Evolutionary conservation across 371 early-diverging fungal genomes (phyloP).

Genomic region (Fennellomyces sp.): DNA sequence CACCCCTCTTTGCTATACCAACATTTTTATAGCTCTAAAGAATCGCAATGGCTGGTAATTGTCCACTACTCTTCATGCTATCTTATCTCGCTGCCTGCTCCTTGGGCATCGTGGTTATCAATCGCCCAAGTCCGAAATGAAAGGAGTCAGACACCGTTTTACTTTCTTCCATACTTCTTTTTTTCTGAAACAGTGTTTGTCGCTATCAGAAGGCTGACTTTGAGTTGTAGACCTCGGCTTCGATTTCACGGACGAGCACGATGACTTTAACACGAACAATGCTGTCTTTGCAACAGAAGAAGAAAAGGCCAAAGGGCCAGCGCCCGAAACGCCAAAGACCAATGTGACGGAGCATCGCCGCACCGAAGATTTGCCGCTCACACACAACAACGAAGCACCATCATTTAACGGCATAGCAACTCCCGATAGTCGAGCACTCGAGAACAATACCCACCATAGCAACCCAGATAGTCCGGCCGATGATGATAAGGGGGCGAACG

Average conservation of each 20-base stretch:
- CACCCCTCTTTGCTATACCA: constrained; percentile 3
- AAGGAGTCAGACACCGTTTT: background rate
- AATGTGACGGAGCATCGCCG: background rate
- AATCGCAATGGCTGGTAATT: constrained; percentile 20
- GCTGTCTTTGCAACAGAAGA: constrained; percentile 9
- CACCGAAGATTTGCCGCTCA: background rate
- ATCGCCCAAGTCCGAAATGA: background rate
- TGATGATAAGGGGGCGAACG: background rate
- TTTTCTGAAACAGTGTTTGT: too few relatives aligned
- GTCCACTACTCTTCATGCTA: background rate
- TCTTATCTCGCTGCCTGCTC: background rate
- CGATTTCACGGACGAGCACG: constrained; percentile 46
- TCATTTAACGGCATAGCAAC: background rate
- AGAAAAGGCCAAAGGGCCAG: constrained; percentile 1
- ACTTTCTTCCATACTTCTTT: background rate
- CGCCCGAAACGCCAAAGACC: background rate
- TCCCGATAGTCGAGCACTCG: too few relatives aligned
- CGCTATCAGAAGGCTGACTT: too few relatives aligned
- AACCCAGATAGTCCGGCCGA: too few relatives aligned
- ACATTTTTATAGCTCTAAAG: background rate
- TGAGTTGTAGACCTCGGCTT: constrained; percentile 53
- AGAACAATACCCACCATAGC: too few relatives aligned
- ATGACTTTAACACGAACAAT: constrained; percentile 21
- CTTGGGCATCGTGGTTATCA: background rate
- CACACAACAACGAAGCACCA: background rate